Evolutionary conservation across 495 filamentous ascomycete species (phyloP), one percentile per base, ranked within the genome.

Genomic region (Podospora anserina): DNA sequence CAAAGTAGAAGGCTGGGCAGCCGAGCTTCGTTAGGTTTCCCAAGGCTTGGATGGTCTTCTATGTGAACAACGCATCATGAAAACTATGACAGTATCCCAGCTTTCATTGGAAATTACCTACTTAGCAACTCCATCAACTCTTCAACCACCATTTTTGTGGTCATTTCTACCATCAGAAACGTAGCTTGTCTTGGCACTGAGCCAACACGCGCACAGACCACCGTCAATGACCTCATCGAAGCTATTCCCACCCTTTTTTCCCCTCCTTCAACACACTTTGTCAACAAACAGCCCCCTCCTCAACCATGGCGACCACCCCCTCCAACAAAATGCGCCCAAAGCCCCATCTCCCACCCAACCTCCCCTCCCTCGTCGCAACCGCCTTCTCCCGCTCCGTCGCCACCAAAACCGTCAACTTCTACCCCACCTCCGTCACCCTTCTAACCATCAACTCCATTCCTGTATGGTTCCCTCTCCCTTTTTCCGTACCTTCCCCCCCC

Each of bases 331-430:
- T 80, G 74, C 20, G 71, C 11, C 71, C 68, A 32, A 32, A 0
- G 7, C 30, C 30, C 4, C 30, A 5, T 5, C 30, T 7, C 30
- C 30, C 30, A 32, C 30, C 7, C 4, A 32, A 32, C 64, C 80
- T 90, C 2, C 81, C 86, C 3, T 71, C 79, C 7, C 81, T 90
- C 13, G 88, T 91, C 59, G 78, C 80, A 34, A 71, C 78, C 5
- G 83, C 85, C 13, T 90, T 89, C 67, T 65, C 67, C 55, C 78
- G 82, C 19, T 88, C 88, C 57, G 83, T 80, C 70, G 80, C 83
- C 27, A 80, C 72, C 57, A 83, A 85, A 20, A 82, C 86, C 68
- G 78, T 91, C 20, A 75, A 81, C 23, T 90, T 89, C 74, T 90
- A 86, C 62, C 78, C 82, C 19, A 89, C 88, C 2, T 81, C 89